phyloP scores from a whole-genome alignment of 495 filamentous ascomycete species.

The Neurospora cerealis region DNA sequence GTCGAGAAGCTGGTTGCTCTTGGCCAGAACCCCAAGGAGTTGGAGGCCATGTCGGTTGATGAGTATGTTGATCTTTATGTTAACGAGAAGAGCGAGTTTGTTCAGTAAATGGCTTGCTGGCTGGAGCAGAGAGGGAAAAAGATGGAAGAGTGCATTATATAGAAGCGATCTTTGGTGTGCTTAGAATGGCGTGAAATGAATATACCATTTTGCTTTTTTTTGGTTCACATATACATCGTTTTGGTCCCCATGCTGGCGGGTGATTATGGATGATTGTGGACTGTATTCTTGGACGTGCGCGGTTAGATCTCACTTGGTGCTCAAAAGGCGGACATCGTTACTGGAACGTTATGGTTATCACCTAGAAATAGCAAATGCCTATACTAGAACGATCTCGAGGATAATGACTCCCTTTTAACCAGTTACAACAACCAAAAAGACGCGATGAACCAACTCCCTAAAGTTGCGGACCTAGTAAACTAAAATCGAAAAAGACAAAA shows the following conservation, averaged over 20 bases:
- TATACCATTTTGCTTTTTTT: neutral
- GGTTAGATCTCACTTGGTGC: neutral
- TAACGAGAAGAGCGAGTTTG: slow-evolving; percentile 45
- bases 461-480: neutral
- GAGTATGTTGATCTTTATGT: slow-evolving; percentile 91
- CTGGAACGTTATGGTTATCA: neutral
- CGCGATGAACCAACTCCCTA: neutral
- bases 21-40: slow-evolving; percentile 56
- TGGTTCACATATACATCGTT: neutral
- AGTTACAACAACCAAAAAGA: neutral
- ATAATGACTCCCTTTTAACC: neutral
- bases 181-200: neutral
- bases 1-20: slow-evolving; percentile 72
- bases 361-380: neutral
- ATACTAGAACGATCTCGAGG: neutral
- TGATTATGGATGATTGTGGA: neutral
- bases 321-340: neutral
- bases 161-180: neutral
- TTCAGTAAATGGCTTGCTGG: slow-evolving; percentile 13
- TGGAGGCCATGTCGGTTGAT: slow-evolving; percentile 78
- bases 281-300: neutral
- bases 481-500: neutral
- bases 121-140: neutral
- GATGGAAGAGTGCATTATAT: neutral
- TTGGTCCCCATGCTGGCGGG: neutral